Conservation (phyloP, 768 basidiomycete genomes). For the Dacryopinax primogenitus region DNA sequence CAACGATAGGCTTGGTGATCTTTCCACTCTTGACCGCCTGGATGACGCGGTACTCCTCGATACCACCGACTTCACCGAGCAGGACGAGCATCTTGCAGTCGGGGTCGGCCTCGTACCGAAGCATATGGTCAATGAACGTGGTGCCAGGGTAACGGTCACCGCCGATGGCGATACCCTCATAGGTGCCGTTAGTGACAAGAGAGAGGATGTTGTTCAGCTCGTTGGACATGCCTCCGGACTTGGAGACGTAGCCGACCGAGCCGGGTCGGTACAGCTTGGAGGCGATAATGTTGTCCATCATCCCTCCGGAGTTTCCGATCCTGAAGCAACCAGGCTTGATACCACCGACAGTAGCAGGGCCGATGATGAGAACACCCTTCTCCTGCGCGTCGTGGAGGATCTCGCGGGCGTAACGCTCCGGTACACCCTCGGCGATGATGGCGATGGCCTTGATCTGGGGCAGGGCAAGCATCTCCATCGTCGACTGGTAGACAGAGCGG, state of each 20-base stretch:
- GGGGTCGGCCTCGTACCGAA: slow-evolving; percentile 93
- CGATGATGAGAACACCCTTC: slow-evolving; percentile 83
- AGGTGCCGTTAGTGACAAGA: slow-evolving; percentile 89
- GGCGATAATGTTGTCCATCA: slow-evolving; percentile 99
- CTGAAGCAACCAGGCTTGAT: slow-evolving; percentile 99
- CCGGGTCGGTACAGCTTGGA: slow-evolving; percentile 97
- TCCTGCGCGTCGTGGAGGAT: slow-evolving; percentile 78
- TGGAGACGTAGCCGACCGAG: slow-evolving; percentile 96
- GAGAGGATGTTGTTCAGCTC: slow-evolving; percentile 99
- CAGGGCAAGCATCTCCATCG: slow-evolving; percentile 76
- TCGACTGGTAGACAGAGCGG: slow-evolving; percentile 87
- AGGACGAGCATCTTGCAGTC: slow-evolving; percentile 99
- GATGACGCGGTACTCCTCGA: slow-evolving; percentile 98
- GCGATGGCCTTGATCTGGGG: slow-evolving; percentile 63
- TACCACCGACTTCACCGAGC: slow-evolving; percentile 95
- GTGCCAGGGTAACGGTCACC: slow-evolving; percentile 98
- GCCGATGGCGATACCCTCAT: slow-evolving; percentile 99
- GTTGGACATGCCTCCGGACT: slow-evolving; percentile 99
- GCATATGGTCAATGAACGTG: slow-evolving; percentile 96
- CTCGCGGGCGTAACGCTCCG: slow-evolving; percentile 92
- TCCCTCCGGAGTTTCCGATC: slow-evolving; percentile 98
- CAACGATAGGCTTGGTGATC: slow-evolving; percentile 98
- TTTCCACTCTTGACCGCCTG: slow-evolving; percentile 85
- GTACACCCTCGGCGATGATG: slow-evolving; percentile 97
- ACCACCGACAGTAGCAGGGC: slow-evolving; percentile 96